Percentiles rank a stretch among this genome's conserved stretches.
phyloP scores from a whole-genome alignment of 768 basidiomycete genomes.

The Boletus pseudopeckii region DNA sequence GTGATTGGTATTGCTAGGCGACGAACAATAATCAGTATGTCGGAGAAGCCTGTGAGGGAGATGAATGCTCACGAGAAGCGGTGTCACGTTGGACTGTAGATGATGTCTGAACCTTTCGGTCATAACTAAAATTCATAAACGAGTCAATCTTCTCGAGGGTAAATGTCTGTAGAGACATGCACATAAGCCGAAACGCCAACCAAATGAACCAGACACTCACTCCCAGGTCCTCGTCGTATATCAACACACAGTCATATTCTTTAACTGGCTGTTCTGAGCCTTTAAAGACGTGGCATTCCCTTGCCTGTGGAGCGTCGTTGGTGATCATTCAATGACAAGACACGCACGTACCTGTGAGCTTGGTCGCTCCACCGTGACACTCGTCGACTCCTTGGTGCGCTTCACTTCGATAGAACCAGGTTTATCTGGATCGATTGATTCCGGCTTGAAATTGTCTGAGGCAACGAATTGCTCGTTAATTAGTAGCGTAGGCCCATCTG shows the following conservation, averaged over 20 bases:
- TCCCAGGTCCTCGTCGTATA: slow-evolving; percentile 73
- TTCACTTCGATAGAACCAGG: slow-evolving; percentile 65
- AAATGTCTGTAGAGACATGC: slow-evolving; percentile 48
- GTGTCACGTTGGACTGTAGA: slow-evolving; percentile 11
- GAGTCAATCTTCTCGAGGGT: slow-evolving; percentile 77
- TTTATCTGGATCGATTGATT: slow-evolving; percentile 61
- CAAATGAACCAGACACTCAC: slow-evolving; percentile 38
- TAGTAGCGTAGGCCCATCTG: not conserved
- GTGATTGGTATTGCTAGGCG: slow-evolving; percentile 18
- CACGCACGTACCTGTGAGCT: slow-evolving; percentile 51
- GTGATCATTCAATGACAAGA: not conserved
- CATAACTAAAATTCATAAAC: slow-evolving; percentile 51
- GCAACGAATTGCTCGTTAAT: not conserved
- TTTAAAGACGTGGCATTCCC: slow-evolving; percentile 52
- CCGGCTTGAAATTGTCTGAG: slow-evolving; percentile 74
- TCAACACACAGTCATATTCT: slow-evolving; percentile 73
- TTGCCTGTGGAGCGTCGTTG: slow-evolving; percentile 35
- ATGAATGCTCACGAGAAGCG: slow-evolving; percentile 22
- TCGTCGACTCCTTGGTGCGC: slow-evolving; percentile 48
- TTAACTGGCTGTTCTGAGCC: slow-evolving; percentile 59
- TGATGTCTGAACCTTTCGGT: slow-evolving; percentile 39
- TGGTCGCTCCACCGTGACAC: slow-evolving; percentile 60
- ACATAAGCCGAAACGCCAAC: slow-evolving; percentile 5
- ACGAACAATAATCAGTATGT: not conserved
- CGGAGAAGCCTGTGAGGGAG: not conserved